A percentile compares a stretch with the other conserved stretches of the same genome.
phyloP scores from a whole-genome alignment of 441 rosid species.

The Gossypium trilobum region DNA sequence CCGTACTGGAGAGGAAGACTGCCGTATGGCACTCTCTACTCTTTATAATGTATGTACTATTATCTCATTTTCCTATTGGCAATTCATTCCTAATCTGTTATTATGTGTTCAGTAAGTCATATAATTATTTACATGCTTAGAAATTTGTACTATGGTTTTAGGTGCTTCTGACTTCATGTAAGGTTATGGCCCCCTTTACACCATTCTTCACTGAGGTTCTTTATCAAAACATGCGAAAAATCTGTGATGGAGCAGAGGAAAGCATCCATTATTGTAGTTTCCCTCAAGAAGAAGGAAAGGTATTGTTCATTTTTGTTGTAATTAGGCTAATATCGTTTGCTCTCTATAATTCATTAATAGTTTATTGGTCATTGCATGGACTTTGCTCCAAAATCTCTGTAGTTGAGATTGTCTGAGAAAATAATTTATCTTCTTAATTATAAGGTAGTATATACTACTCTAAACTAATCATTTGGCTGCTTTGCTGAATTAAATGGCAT shows the following conservation, averaged over 20 bases:
- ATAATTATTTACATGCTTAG: neutral
- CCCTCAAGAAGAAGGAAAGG: constrained; percentile 82
- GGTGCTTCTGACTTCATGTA: constrained; percentile 93
- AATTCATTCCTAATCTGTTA: constrained; percentile 7
- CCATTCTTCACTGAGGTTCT: constrained; percentile 95
- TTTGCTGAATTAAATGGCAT: constrained; percentile 8
- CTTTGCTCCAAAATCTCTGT: neutral
- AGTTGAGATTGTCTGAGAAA: neutral
- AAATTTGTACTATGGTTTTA: constrained; percentile 25
- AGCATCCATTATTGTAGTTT: constrained; percentile 82
- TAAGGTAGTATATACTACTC: neutral
- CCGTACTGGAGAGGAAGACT: constrained; percentile 86
- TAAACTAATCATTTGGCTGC: neutral
- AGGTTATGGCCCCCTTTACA: constrained; percentile 96
- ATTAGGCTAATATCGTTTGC: neutral
- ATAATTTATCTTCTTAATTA: neutral
- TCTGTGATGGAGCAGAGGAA: constrained; percentile 59
- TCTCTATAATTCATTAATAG: neutral
- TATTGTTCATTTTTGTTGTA: constrained; percentile 18
- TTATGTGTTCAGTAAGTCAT: neutral
- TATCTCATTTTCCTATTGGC: neutral
- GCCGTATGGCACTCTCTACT: constrained; percentile 85
- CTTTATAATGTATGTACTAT: constrained; percentile 69
- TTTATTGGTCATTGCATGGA: neutral
- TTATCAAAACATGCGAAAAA: constrained; percentile 90